Evolutionary conservation across 2,329 filamentous ascomycete genomes (phyloP).

Genomic region (Calonectria fujianensis): DNA sequence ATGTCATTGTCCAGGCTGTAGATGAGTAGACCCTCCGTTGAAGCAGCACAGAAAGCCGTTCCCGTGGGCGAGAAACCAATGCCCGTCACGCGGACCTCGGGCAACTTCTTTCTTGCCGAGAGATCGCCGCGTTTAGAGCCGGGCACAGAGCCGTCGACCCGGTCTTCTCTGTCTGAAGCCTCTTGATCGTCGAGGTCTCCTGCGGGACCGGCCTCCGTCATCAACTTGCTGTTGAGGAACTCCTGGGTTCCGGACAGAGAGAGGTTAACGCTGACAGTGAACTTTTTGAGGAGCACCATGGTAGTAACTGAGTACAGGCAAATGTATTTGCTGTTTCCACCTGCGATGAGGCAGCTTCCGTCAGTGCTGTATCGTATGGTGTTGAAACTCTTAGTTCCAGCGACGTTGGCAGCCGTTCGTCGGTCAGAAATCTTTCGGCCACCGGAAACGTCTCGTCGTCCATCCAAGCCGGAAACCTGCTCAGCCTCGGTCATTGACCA

Average conservation of each 20-base stretch:
- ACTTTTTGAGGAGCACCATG: constrained; percentile 94
- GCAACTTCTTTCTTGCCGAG: constrained; percentile 82
- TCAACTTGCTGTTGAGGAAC: constrained; percentile 92
- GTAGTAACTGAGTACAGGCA: constrained; percentile 97
- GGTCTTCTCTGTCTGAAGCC: constrained; percentile 90
- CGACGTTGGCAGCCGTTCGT: constrained; percentile 90
- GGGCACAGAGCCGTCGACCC: constrained; percentile 86
- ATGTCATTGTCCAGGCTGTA: constrained; percentile 91
- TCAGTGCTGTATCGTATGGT: constrained; percentile 94
- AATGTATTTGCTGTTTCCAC: constrained; percentile 98
- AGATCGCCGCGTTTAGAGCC: constrained; percentile 92
- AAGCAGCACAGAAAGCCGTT: constrained; percentile 93
- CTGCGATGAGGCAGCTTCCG: constrained; percentile 91
- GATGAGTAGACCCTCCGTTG: constrained; percentile 93
- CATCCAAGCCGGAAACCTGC: constrained; percentile 91
- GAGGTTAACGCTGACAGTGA: constrained; percentile 96
- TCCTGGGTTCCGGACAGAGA: constrained; percentile 97
- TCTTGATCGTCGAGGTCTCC: constrained; percentile 92
- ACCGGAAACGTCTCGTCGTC: constrained; percentile 92
- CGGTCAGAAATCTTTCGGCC: constrained; percentile 92
- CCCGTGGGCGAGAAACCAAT: constrained; percentile 93
- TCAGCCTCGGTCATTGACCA: constrained; percentile 93
- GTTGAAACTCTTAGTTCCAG: constrained; percentile 92
- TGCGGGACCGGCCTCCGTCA: constrained; percentile 92
- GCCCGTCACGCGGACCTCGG: constrained; percentile 89